phyloP scores from a whole-genome alignment of 176 grass and related monocot species.

The Musa beccarii region DNA sequence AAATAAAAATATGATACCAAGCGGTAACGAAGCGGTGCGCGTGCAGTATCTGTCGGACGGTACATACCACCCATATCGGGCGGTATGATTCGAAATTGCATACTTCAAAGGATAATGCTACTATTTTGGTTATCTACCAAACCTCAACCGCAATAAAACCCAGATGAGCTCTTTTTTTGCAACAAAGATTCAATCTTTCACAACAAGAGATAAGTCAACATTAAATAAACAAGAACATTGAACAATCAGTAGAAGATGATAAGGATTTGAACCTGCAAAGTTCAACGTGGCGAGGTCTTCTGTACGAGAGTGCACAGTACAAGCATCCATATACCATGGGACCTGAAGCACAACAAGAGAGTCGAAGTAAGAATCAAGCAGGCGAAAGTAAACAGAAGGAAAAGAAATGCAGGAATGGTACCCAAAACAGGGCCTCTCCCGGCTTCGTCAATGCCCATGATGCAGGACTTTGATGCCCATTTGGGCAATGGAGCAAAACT shows the following conservation, averaged over 20 bases:
- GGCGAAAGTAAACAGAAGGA: neutral
- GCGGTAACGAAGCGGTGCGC: no score
- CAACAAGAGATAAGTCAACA: neutral
- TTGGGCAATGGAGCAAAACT: slow-evolving; percentile 6
- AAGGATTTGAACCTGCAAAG: slow-evolving; percentile 46
- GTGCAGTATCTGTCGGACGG: no score
- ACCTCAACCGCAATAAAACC: neutral
- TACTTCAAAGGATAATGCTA: neutral
- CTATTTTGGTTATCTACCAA: neutral
- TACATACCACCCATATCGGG: no score
- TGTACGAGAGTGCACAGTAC: slow-evolving; percentile 72
- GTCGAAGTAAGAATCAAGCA: neutral
- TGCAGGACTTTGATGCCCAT: no score
- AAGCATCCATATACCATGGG: slow-evolving; percentile 95
- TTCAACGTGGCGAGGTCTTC: slow-evolving; percentile 60
- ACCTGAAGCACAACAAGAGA: slow-evolving; percentile 28
- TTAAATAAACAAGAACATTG: neutral
- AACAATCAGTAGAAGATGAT: neutral
- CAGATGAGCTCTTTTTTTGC: neutral
- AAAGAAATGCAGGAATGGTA: neutral
- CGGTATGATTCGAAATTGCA: no score
- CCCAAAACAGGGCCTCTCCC: slow-evolving; percentile 45
- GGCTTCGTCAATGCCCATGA: slow-evolving; percentile 29
- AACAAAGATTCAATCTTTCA: no score
- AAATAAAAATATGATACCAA: no score